Evolutionary conservation across 345 rosid species (phyloP).

Genomic region (Populus davidiana): DNA sequence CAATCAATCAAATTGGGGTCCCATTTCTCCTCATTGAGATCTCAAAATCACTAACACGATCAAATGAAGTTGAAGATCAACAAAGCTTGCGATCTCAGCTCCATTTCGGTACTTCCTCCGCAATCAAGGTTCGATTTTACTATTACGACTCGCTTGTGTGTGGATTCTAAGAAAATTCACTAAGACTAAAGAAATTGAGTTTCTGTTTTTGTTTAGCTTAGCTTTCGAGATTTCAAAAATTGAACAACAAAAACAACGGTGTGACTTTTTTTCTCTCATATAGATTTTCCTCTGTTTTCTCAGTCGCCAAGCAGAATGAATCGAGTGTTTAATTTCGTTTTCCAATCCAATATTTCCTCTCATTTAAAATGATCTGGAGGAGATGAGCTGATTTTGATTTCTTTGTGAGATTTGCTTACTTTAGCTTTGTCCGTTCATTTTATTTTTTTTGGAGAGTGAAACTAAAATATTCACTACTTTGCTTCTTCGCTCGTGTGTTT

Average conservation of each 20-base stretch:
- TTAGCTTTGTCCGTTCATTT: background rate
- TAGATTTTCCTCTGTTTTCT: background rate
- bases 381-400: background rate
- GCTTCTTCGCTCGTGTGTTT: background rate
- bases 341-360: background rate
- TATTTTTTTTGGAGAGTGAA: too few relatives aligned
- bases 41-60: background rate
- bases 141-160: background rate
- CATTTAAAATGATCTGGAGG: slow-evolving; percentile 1
- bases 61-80: slow-evolving; percentile 89
- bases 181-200: background rate
- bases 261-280: background rate
- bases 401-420: slow-evolving; percentile 2
- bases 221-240: background rate
- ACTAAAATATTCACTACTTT: background rate
- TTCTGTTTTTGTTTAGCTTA: background rate
- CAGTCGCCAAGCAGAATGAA: slow-evolving; percentile 1
- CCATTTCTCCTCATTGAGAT: background rate
- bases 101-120: slow-evolving; percentile 88
- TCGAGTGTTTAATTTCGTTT: background rate
- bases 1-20: slow-evolving; percentile 2
- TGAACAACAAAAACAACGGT: background rate
- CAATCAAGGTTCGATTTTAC: slow-evolving; percentile 53
- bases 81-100: slow-evolving; percentile 80
- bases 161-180: slow-evolving; percentile 9